Evolutionary conservation across 768 basidiomycete species (phyloP), one percentile per base, ranked within the genome.

Genomic region (Tylopilus intermedius): DNA sequence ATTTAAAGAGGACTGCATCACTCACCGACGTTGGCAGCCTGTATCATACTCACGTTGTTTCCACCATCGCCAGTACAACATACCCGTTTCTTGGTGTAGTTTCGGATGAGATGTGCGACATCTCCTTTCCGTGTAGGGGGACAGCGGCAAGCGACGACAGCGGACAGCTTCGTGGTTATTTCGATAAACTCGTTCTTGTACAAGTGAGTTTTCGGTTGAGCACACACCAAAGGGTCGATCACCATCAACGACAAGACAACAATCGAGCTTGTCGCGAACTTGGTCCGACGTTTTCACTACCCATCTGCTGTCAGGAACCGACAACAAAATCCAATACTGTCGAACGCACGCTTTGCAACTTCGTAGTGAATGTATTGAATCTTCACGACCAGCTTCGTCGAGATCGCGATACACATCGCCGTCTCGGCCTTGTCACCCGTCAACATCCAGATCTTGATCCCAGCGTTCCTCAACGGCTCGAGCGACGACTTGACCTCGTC

Each of bases 401-500:
- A 96, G 57, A 98, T 93, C 5, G 95, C 94, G 64, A 99, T 99
- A 70, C 94, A 95, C 35, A 94, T 86, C 5, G 96, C 96, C 3
- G 96, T 99, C 75, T 99, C 96, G 46, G 98, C 92, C 75, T 98
- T 99, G 71, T 99, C 96, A 1, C 96, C 96, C 0, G 96, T 99
- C 62, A 98, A 76, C 96, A 98, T 98, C 96, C 96, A 99, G 53
- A 99, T 98, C 78, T 90, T 96, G 71, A 99, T 84, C 4, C 95
- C 95, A 0, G 95, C 96, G 67, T 98, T 98, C 59, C 94, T 75
- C 57, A 99, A 69, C 48, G 98, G 65, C 71, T 98, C 96, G 53
- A 99, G 72, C 2, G 96, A 96, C 42, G 86, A 82, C 68, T 90
- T 94, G 62, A 99, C 95, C 22, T 95, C 94, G 55, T 98, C 96